These are phyloP conservation scores for Fonsecaea monophora DNA, from an alignment of 2,329 filamentous ascomycete genomes.

Conservation along the genomic window DNA sequence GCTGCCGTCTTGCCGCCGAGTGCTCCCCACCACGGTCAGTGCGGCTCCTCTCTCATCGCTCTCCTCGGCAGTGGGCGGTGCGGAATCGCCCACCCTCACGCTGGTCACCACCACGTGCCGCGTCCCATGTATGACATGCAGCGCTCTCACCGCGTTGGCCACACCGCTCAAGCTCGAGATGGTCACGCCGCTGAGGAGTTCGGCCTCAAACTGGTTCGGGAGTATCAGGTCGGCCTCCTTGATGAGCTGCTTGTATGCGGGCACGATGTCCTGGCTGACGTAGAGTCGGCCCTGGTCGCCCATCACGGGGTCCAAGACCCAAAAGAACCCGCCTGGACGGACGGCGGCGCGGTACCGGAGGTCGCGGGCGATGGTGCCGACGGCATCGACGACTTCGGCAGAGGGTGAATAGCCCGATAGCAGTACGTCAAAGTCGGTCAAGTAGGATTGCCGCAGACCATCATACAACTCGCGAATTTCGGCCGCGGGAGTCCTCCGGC, in stretches of 20 bases:
- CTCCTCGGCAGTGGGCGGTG: background rate
- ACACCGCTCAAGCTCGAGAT: conserved; percentile 32
- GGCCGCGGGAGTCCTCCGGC: conserved; percentile 77
- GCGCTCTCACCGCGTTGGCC: conserved; percentile 35
- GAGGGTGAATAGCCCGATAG: conserved; percentile 94
- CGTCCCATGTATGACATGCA: conserved; percentile 74
- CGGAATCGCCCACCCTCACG: conserved; percentile 52
- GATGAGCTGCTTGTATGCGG: conserved; percentile 82
- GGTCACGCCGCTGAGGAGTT: conserved; percentile 64
- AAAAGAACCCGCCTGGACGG: conserved; percentile 38
- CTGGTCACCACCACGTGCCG: conserved; percentile 95
- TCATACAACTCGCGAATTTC: conserved; percentile 86
- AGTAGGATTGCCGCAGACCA: conserved; percentile 80
- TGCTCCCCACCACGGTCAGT: conserved; percentile 37
- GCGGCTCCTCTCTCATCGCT: background rate
- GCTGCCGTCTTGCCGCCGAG: conserved; percentile 50
- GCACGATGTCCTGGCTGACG: conserved; percentile 88
- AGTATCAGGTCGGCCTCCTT: conserved; percentile 86
- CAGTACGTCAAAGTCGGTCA: conserved; percentile 92
- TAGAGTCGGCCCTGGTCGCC: conserved; percentile 93
- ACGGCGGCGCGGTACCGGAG: conserved; percentile 61
- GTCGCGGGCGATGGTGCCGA: conserved; percentile 83
- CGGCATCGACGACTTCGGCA: conserved; percentile 79
- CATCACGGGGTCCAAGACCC: conserved; percentile 95
- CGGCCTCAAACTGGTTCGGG: conserved; percentile 96